Evolutionary conservation across 2,329 filamentous ascomycete genomes (phyloP).

Genomic region (Paraconiothyrium sp.): DNA sequence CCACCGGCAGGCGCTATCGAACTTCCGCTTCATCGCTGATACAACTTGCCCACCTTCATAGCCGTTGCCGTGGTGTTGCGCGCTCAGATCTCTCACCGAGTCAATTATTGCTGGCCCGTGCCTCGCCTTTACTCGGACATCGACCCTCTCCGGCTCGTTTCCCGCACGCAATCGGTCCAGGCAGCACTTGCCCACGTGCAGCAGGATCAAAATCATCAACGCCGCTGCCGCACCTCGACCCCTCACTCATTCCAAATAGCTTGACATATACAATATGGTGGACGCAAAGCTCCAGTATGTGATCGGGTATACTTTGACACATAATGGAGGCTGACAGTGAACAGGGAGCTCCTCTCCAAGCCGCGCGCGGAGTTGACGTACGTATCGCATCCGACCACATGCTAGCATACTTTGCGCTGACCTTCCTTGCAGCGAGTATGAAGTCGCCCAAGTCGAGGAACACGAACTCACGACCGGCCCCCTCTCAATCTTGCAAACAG

Average conservation of each 20-base stretch:
- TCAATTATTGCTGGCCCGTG: slow-evolving; percentile 32
- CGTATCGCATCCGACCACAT: slow-evolving; percentile 48
- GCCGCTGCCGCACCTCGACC: slow-evolving; percentile 19
- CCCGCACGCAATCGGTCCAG: slow-evolving; percentile 24
- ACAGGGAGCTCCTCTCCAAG: slow-evolving; percentile 87
- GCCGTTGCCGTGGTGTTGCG: slow-evolving; percentile 41
- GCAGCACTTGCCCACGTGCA: slow-evolving; percentile 30
- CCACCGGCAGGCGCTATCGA: slow-evolving; percentile 19
- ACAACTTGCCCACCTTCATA: slow-evolving; percentile 35
- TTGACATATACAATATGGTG: slow-evolving; percentile 31
- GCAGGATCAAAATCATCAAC: slow-evolving; percentile 29
- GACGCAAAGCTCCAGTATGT: slow-evolving; percentile 58
- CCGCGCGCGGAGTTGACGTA: slow-evolving; percentile 91
- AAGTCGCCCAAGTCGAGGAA: slow-evolving; percentile 82
- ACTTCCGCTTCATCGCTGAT: slow-evolving; percentile 22
- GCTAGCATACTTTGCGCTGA: slow-evolving; percentile 26
- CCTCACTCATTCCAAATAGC: slow-evolving; percentile 5
- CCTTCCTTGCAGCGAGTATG: slow-evolving; percentile 75
- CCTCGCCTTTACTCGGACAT: slow-evolving; percentile 27
- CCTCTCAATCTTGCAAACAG: slow-evolving; percentile 94
- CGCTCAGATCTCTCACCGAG: slow-evolving; percentile 32
- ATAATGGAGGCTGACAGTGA: slow-evolving; percentile 33
- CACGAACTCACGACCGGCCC: slow-evolving; percentile 83
- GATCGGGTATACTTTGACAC: background rate
- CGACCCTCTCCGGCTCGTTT: slow-evolving; percentile 21